Base-by-base conservation (phyloP, 1,139 yeast species). In the Hansenula sp. region DNA sequence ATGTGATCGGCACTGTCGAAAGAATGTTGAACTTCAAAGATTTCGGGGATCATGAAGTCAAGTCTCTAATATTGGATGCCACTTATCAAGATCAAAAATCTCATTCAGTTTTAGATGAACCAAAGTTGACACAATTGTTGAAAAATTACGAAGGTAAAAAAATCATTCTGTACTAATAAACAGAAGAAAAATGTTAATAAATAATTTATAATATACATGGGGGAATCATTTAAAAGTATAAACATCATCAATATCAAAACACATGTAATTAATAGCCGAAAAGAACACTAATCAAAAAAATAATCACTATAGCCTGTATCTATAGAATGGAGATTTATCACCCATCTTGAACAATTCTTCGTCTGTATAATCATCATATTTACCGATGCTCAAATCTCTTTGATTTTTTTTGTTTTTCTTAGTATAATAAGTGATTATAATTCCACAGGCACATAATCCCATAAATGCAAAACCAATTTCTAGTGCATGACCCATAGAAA, bases 311-410 rank as follows among this genome's bases (percentile, higher is more conserved):
- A 47, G 25, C 27, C 47, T 42, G 34, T 47, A 47, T 37, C 41
- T 41, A 27, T 43, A 47, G 33, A 39, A 44, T 25, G 49, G 51
- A 1, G 49, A 46, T 47, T 57, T 63, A 49, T 65, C 68, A 27
- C 69, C 69, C 62, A 65, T 54, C 38, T 56, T 55, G 13, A 49
- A 41, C 28, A 65, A 47, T 28, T 64, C 61, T 28, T 52, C 46
- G n/a, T 52, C 53, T 9, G 57, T 47, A 29, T 39, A 46, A 3
- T 48, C 46, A 25, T 54, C 58, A 44, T 54, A 65, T 30, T 50
- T 51, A 12, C 67, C 69, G 10, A 47, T 47, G 11, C 45, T 46
- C n/a, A n/a, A 25, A 61, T 30, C 21, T 47, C 51, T 19, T 40
- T 47, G 32, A 47, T n/a, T n/a, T n/a, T n/a, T n/a, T n/a, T n/a